Base-by-base conservation (phyloP, 805 yeast genomes). In the Myxozyma neglecta region DNA sequence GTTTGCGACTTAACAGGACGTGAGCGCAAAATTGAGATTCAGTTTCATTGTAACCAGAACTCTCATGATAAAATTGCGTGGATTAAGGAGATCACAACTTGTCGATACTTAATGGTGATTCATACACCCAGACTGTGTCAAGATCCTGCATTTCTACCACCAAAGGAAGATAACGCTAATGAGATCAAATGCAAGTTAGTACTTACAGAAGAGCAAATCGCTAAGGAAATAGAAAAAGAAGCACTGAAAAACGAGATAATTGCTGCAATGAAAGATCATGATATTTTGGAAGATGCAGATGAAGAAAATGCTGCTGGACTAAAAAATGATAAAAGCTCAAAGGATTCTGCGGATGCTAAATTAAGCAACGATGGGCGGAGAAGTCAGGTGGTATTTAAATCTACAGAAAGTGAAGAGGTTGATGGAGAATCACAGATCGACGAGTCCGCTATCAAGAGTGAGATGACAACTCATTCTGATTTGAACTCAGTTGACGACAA, bases 1-100 rank as follows among this genome's bases (percentile, higher is more conserved):
- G 56, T 75, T 2, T 88, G 94, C 73, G 89, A 85, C 67, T 70
- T 84, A 50, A 85, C 89, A 0, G 78, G 78, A 1, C 70, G 74
- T 34, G 81, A 81, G 1, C 78, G 93, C 56, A 70, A 76, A 3
- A 75, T 83, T 3, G 88, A 85, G 59, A 74, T 88, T 5, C 80
- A 80, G 53, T 86, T 83, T 70, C 75, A 77, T 40, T 88, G 93
- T 71, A 81, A 81, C 60, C 78, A 79, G 2, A 67, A 69, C 11
- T 68, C 70, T 32, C 68, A 66, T 4, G 70, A 71, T 51, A 70
- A 70, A 10, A 72, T 75, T 18, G 57, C 74, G 9, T 79, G 80
- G 69, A 77, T 84, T 2, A 74, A 74, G 53, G 91, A 86, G 71
- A 73, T 78, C 37, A 79, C 77, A 57, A 83, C 86, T 0, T 86